Base-by-base conservation (phyloP, 306 rosid genomes). In the Glycine latifolia region DNA sequence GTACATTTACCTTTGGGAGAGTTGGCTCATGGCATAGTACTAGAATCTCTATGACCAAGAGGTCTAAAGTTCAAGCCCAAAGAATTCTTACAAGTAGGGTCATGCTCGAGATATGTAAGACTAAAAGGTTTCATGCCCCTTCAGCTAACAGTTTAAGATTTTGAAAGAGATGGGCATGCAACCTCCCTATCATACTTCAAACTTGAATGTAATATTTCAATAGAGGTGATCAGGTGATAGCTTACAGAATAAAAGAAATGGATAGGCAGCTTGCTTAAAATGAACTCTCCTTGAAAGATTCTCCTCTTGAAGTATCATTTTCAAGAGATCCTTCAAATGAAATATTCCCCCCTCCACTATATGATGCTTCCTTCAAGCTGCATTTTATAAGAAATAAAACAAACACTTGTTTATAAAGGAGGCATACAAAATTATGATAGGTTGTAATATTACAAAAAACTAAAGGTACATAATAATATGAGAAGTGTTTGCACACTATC, bases 261-360 rank as follows among this genome's bases (percentile, higher is more conserved):
- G 53, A n/a, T 67, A 10, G 52, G 72, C 31, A 9, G 8, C 3
- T 67, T 12, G 14, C 3, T 43, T 67, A 67, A 67, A 43, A 43
- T 43, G 53, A 67, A 15, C 13, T 67, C 53, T 67, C 50, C 72
- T 43, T 67, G 53, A 67, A n/a, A 67, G 72, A 67, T 41, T 41
- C 33, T 67, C 7, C 7, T 67, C 52, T 41, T 67, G 35, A 67
- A 67, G 53, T 2, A 67, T 2, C 52, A 8, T 15, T 43, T 43
- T n/a, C 72, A 41, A 67, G 72, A 39, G 53, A 67, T 67, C 72
- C 72, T 67, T 43, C n/a, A 53, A 67, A 67, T 67, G 52, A 41
- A 67, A 67, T 67, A 15, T 43, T 67, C 9, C 53, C 72, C 33
- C 72, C 72, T 43, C 72, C 50, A 43, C 14, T 41, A 43, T 67